These are phyloP conservation scores for Termitomyces sp. DNA, from an alignment of 768 basidiomycete species.

Conservation along the genomic window DNA sequence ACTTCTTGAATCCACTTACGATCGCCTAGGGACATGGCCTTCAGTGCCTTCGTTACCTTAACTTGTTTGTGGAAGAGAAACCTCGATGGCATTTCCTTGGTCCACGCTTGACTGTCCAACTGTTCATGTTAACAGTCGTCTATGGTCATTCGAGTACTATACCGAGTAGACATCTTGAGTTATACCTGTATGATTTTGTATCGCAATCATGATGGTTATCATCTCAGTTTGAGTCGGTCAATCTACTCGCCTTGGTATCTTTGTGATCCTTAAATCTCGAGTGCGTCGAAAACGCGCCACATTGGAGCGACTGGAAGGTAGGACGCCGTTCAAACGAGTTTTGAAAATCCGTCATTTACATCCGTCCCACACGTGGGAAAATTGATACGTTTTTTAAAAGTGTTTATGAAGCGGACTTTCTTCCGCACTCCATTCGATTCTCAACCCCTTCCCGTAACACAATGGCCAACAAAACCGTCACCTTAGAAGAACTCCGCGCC, in stretches of 20 bases:
- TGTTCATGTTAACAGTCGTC: conserved; percentile 21
- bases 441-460: conserved; percentile 12
- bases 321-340: background rate
- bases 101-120: conserved; percentile 76
- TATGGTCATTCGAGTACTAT: conserved; percentile 80
- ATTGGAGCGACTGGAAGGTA: background rate
- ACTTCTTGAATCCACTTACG: conserved; percentile 44
- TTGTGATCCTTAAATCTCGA: background rate
- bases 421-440: background rate
- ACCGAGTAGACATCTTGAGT: conserved; percentile 40
- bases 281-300: background rate
- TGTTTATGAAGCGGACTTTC: conserved; percentile 20
- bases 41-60: conserved; percentile 72
- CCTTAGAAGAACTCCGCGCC: conserved; percentile 70
- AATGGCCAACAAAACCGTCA: conserved; percentile 52
- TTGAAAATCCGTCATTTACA: background rate
- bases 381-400: conserved; percentile 16
- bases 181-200: background rate
- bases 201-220: background rate
- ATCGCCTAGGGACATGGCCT: conserved; percentile 74
- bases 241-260: background rate
- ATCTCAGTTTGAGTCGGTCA: background rate
- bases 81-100: conserved; percentile 32
- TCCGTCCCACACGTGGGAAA: conserved; percentile 25
- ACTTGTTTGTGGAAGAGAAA: conserved; percentile 71